Evolutionary conservation across 164 flowering plant genomes (phyloP), one percentile per base, ranked within the genome.

Genomic region (Annona cherimola): DNA sequence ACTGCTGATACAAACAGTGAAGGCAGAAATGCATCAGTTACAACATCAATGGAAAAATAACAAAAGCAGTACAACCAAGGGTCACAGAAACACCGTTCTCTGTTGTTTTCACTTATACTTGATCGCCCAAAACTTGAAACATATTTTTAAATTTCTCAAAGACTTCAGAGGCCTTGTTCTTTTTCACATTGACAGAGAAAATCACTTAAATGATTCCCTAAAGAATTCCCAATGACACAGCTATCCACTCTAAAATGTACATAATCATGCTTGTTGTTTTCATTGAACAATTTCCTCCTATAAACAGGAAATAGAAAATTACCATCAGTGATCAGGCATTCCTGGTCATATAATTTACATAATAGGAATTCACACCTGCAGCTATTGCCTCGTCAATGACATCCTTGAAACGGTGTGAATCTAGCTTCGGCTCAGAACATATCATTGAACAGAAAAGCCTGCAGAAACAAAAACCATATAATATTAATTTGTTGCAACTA

Each of bases 371-470:
- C 75, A 68, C 69, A 96, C 99, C 98, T 59, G 86, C 84, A 74
- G 91, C 85, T 55, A 96, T 88, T 68, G 91, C 92, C 79, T 86
- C 94, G 61, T 96, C 93, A 54, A 96, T 82, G 35, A 93, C 89
- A 80, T 91, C 98, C 87, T 86, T 96, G 86, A 91, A 96, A 19
- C 98, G 85, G 80, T 96, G 99, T 61, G 98, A 91, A 81, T 96
- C 99, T 75, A 96, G 86, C 83, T 82, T 90, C 61, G 90, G 76
- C 74, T 96, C 97, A 4, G 99, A 96, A 79, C 99, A 96, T 39
- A 96, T 82, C 99, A 96, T 90, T 65, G 91, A 88, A 74, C 98
- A 89, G 76, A 96, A 96, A 61, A 96, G 89, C 88, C 99, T 96
- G 84, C 20, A 60, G 70, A 54, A 71, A 65, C 50, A 61, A 71